phyloP scores from a whole-genome alignment of 2,329 filamentous ascomycete species.

The Graphiopsis chlorocephala region DNA sequence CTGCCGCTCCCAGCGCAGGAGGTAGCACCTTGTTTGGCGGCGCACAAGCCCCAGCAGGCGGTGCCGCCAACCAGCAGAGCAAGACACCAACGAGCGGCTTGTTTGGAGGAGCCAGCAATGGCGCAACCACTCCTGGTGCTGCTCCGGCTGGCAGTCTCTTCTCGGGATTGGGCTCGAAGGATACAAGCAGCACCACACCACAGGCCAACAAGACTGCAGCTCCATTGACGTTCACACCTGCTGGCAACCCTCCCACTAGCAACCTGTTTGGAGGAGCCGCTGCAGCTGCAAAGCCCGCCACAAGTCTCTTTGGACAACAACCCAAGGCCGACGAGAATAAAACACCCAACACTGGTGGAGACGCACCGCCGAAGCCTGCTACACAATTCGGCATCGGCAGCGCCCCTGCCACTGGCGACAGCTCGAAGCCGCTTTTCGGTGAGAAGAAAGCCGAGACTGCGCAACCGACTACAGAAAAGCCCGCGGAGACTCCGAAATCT shows the following conservation, averaged over 20 bases:
- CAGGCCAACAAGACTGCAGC: conserved; percentile 22
- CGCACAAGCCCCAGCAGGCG: conserved; percentile 17
- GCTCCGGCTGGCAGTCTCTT: conserved; percentile 14
- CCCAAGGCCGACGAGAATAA: conserved; percentile 18
- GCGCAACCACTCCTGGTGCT: conserved; percentile 2
- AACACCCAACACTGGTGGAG: conserved; percentile 4
- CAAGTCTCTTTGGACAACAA: conserved; percentile 17
- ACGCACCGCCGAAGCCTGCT: conserved; percentile 2
- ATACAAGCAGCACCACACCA: conserved; percentile 22
- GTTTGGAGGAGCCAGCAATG: conserved; percentile 13
- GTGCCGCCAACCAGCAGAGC: neutral
- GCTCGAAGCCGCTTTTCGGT: conserved; percentile 9
- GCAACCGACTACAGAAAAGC: conserved; percentile 13
- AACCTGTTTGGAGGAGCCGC: conserved; percentile 6
- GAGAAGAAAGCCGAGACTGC: conserved; percentile 11
- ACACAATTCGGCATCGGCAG: neutral
- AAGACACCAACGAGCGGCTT: conserved; percentile 10
- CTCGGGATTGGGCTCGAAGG: conserved; percentile 5
- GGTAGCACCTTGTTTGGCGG: conserved; percentile 17
- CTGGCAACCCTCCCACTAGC: conserved; percentile 27
- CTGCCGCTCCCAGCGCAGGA: neutral
- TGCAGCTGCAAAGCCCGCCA: conserved; percentile 15
- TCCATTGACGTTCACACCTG: conserved; percentile 28
- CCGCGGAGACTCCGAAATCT: conserved; percentile 5
- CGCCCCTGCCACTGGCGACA: neutral